Conservation (phyloP, 108 stramenopile genomes). For the Fragilaria radians region DNA sequence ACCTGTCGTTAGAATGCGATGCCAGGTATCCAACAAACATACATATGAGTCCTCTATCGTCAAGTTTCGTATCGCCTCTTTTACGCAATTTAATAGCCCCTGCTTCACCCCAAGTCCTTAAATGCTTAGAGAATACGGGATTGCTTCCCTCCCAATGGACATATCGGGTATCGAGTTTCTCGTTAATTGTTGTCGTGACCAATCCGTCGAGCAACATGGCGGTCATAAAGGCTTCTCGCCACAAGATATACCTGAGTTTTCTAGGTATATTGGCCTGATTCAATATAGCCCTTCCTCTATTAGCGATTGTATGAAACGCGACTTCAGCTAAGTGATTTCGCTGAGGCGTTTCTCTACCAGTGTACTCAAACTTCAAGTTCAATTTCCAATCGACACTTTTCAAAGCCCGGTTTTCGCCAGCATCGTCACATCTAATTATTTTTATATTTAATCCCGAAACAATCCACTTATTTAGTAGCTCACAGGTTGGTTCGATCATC, state of each 20-base stretch:
- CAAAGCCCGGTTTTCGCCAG: no score
- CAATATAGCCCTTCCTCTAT: slow-evolving; percentile 5
- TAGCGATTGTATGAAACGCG: slow-evolving; percentile 11
- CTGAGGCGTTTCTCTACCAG: no score
- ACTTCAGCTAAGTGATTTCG: no score
- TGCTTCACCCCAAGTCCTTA: no score
- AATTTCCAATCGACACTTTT: slow-evolving; percentile 17
- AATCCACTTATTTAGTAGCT: no score
- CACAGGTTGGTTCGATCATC: slow-evolving; percentile 8
- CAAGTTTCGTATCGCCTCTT: slow-evolving; percentile 3
- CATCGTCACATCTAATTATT: no score
- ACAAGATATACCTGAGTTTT: no score
- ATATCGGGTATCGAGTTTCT: background rate
- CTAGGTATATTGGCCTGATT: background rate
- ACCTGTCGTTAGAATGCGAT: slow-evolving; percentile 7
- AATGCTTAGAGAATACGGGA: slow-evolving; percentile 10
- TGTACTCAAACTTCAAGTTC: slow-evolving; percentile 14
- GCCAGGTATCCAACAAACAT: slow-evolving; percentile 24
- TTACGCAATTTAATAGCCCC: slow-evolving; percentile 1
- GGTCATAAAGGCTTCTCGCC: slow-evolving; percentile 2
- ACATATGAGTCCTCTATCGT: slow-evolving; percentile 8
- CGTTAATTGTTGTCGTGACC: slow-evolving; percentile 5
- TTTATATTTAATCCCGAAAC: slow-evolving; percentile 13
- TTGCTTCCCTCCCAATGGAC: slow-evolving; percentile 10
- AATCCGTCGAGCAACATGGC: slow-evolving; percentile 16